Conservation (phyloP, 148 eudicot species). For the Arctostaphylos glauca region DNA sequence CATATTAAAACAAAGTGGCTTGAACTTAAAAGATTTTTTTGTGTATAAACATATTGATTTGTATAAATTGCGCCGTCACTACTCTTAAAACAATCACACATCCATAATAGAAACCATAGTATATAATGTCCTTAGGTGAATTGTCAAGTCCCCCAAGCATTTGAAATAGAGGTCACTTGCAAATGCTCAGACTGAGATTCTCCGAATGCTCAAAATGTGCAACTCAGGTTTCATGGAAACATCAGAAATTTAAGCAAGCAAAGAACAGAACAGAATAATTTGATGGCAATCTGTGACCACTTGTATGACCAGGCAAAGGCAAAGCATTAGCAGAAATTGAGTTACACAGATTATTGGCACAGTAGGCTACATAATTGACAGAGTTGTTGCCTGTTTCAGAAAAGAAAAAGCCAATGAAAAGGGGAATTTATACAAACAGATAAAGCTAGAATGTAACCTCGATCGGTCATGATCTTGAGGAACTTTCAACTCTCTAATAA, state of each 20-base stretch:
- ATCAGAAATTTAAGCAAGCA: slow-evolving; percentile 7
- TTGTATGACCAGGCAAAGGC: background rate
- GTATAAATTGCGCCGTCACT: too few species aligned
- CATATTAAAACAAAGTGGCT: too few species aligned
- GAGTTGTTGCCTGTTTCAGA: slow-evolving; percentile 3
- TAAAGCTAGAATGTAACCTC: background rate
- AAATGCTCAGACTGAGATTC: background rate
- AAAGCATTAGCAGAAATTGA: background rate
- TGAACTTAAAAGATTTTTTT: too few species aligned
- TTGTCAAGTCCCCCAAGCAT: too few species aligned
- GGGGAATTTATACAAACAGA: slow-evolving; percentile 4
- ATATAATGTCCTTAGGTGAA: too few species aligned
- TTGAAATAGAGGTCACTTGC: too few species aligned
- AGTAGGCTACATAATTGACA: slow-evolving; percentile 12
- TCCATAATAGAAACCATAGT: too few species aligned
- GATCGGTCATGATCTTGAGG: background rate
- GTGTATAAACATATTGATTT: too few species aligned
- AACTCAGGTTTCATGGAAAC: background rate
- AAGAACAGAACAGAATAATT: slow-evolving; percentile 3
- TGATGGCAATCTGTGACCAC: slow-evolving; percentile 1
- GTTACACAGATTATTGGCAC: slow-evolving; percentile 14
- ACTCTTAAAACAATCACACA: too few species aligned
- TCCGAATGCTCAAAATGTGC: background rate
- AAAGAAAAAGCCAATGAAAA: slow-evolving; percentile 6
- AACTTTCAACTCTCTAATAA: background rate